Conservation (phyloP, 495 filamentous ascomycete genomes). For the Aspergillus incahuasiensis region DNA sequence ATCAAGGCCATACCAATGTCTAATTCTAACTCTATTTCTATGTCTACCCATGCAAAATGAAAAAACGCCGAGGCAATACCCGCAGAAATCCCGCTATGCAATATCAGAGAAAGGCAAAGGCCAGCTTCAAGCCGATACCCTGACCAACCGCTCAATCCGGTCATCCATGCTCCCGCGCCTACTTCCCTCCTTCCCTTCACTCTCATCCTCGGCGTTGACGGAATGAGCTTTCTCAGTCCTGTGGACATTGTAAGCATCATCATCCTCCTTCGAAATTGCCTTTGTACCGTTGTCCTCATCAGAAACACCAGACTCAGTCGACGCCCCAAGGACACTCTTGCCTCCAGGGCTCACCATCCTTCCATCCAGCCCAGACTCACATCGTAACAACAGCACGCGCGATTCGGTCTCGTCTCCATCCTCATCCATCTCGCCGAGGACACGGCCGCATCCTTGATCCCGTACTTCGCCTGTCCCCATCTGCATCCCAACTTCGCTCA, state of each 20-base stretch:
- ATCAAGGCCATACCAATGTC: not conserved
- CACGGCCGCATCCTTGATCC: not conserved
- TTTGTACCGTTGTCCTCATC: not conserved
- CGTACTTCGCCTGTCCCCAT: not conserved
- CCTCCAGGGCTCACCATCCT: not conserved
- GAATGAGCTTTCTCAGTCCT: not conserved
- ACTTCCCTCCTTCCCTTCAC: not conserved
- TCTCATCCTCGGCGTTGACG: not conserved
- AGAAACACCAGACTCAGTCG: not conserved
- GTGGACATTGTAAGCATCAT: not conserved
- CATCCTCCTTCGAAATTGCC: too few relatives aligned
- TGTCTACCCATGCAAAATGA: not conserved
- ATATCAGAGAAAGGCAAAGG: not conserved
- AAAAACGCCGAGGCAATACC: not conserved
- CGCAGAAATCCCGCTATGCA: not conserved
- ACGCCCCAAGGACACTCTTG: too few relatives aligned
- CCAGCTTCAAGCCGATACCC: not conserved
- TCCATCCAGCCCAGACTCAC: not conserved
- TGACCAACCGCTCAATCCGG: not conserved
- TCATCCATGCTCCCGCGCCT: not conserved
- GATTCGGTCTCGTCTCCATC: not conserved
- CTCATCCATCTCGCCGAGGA: not conserved
- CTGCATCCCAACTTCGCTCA: not conserved
- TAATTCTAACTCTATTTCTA: not conserved
- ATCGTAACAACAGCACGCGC: not conserved